These are phyloP conservation scores for Puccinia triticina DNA, from an alignment of 1,284 basidiomycete genomes.

Conservation along the genomic window DNA sequence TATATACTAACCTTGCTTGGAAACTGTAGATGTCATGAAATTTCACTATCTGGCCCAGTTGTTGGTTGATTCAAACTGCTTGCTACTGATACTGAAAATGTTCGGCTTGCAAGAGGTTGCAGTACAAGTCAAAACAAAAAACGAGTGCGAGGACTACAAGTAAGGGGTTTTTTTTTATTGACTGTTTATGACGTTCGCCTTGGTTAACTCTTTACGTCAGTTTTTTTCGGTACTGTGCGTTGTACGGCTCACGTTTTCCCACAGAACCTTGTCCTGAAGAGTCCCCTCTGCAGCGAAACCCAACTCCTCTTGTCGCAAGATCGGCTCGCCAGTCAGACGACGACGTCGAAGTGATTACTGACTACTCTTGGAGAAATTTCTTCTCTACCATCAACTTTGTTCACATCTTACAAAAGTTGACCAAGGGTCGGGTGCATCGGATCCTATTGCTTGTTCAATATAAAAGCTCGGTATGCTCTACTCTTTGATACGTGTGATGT, in stretches of 20 bases:
- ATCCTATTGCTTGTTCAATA: conserved; percentile 97
- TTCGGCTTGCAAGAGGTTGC: conserved; percentile 93
- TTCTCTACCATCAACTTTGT: conserved; percentile 98
- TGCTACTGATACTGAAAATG: conserved; percentile 94
- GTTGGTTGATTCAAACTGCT: conserved; percentile 90
- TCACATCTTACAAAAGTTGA: conserved; percentile 96
- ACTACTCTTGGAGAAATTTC: conserved; percentile 98
- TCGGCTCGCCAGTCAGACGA: conserved; percentile 65
- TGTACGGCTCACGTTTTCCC: conserved; percentile 63
- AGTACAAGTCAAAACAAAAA: conserved; percentile 78
- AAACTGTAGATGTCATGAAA: conserved; percentile 76
- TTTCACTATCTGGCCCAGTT: conserved; percentile 95
- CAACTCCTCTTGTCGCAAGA: conserved; percentile 53
- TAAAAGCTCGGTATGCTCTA: conserved; percentile 72
- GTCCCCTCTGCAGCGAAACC: background rate
- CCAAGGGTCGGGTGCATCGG: conserved; percentile 89
- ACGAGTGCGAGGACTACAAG: conserved; percentile 77
- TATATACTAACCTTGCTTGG: conserved; percentile 24
- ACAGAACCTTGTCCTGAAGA: conserved; percentile 12
- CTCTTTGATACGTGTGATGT: background rate
- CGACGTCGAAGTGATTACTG: conserved; percentile 85
- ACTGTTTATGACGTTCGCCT: background rate
- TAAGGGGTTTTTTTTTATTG: conserved; percentile 9
- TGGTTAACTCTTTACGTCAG: conserved; percentile 58
- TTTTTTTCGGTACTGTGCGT: conserved; percentile 92